Conservation (phyloP, 371 early-diverging fungal species). For the Coemansia linderi region DNA sequence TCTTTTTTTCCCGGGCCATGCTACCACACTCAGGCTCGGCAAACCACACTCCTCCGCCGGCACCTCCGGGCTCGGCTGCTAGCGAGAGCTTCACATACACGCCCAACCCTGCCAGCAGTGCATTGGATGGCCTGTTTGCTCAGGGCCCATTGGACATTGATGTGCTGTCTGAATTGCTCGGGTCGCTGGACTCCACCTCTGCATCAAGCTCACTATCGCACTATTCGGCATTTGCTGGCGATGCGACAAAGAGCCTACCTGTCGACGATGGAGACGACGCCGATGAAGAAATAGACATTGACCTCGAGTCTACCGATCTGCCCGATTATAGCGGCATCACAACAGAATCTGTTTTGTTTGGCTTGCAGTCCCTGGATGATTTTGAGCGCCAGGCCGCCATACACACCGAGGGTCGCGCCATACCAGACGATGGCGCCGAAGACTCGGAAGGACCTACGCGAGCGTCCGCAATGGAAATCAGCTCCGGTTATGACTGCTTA, state of each 20-base stretch:
- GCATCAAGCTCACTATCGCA: background rate
- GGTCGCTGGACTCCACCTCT: conserved; percentile 12
- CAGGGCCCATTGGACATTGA: conserved; percentile 14
- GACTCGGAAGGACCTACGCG: background rate
- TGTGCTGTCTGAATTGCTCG: conserved; percentile 20
- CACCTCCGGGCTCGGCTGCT: background rate
- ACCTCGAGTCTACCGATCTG: background rate
- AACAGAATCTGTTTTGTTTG: conserved; percentile 28
- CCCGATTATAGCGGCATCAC: conserved; percentile 23
- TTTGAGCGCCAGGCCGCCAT: conserved; percentile 41
- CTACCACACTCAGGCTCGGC: background rate
- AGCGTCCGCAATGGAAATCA: background rate
- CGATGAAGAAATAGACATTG: background rate
- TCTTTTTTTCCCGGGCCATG: background rate
- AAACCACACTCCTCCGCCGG: background rate
- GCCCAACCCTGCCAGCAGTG: background rate
- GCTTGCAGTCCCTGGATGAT: conserved; percentile 41
- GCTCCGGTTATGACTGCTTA: background rate
- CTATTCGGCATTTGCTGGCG: background rate
- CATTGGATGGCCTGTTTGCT: conserved; percentile 7
- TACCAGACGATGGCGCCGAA: background rate
- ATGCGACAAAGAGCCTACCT: background rate
- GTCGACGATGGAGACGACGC: background rate
- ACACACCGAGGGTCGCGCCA: conserved; percentile 8
- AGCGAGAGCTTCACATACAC: background rate